These are phyloP conservation scores for Lactarius evosmus DNA, from an alignment of 768 basidiomycete genomes.

Conservation along the genomic window DNA sequence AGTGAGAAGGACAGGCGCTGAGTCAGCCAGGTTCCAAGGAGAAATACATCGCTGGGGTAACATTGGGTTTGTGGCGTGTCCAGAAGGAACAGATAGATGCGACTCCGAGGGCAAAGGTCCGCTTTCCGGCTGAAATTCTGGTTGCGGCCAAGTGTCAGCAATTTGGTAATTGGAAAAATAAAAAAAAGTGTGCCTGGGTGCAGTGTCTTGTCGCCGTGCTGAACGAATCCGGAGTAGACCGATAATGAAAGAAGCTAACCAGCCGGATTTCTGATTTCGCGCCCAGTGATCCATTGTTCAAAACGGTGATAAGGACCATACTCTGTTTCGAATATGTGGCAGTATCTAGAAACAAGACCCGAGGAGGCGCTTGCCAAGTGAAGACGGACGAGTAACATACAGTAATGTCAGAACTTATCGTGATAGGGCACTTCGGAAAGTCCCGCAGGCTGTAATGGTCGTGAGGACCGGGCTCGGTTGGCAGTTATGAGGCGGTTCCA, in stretches of 20 bases:
- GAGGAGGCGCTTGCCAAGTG: neutral
- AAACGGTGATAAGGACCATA: neutral
- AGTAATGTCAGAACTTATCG: neutral
- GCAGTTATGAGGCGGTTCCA: neutral
- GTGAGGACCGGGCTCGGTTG: neutral
- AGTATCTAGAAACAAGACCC: neutral
- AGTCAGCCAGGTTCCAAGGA: neutral
- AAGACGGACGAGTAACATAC: neutral
- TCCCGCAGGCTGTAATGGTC: neutral
- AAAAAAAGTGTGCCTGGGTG: neutral
- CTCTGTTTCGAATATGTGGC: neutral
- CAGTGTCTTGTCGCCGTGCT: neutral
- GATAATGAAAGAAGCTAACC: neutral
- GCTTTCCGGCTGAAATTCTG: neutral
- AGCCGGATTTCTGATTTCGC: neutral
- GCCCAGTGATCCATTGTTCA: neutral
- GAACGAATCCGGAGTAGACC: neutral
- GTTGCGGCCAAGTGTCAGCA: neutral
- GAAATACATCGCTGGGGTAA: neutral
- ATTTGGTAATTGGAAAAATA: neutral
- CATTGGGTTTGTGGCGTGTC: neutral
- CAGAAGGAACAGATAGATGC: neutral
- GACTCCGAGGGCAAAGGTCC: neutral
- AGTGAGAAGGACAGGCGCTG: neutral
- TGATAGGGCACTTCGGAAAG: neutral